Conservation (phyloP, 2,329 filamentous ascomycete species). For the Metarhizium humberi region DNA sequence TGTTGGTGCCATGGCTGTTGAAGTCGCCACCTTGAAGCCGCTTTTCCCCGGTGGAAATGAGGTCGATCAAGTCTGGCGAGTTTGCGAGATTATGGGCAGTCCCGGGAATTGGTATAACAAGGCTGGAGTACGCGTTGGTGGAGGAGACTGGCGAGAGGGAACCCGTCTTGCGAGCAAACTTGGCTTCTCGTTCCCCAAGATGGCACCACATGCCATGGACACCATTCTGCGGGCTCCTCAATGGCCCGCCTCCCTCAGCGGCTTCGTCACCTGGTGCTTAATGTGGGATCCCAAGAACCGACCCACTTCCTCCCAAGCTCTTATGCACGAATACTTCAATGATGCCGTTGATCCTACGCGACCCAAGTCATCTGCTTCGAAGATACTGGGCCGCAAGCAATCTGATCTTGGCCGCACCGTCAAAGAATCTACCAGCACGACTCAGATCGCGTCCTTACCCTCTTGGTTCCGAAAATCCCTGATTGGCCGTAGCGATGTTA, state of each 20-base stretch:
- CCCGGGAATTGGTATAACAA: conserved; percentile 98
- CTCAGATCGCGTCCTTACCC: conserved; percentile 67
- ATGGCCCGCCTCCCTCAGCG: conserved; percentile 79
- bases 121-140: conserved; percentile 73
- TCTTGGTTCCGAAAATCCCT: conserved; percentile 97
- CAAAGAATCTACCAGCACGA: conserved; percentile 46
- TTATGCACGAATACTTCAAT: conserved; percentile 88
- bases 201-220: conserved; percentile 95
- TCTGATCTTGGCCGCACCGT: conserved; percentile 66
- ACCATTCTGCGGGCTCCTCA: conserved; percentile 83
- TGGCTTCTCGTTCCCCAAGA: conserved; percentile 97
- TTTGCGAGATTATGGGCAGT: conserved; percentile 99
- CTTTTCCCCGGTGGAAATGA: conserved; percentile 96
- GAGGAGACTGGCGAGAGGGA: conserved; percentile 95
- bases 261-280: conserved; percentile 96
- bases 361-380: conserved; percentile 82
- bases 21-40: conserved; percentile 92
- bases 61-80: conserved; percentile 97
- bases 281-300: conserved; percentile 96
- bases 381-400: conserved; percentile 79
- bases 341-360: conserved; percentile 88
- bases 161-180: conserved; percentile 88
- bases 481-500: conserved; percentile 66
- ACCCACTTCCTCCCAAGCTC: conserved; percentile 86
- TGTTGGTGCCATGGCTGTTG: conserved; percentile 95